Conservation (phyloP, 2,329 filamentous ascomycete species). For the Monilinia vaccinii-corymbosi region DNA sequence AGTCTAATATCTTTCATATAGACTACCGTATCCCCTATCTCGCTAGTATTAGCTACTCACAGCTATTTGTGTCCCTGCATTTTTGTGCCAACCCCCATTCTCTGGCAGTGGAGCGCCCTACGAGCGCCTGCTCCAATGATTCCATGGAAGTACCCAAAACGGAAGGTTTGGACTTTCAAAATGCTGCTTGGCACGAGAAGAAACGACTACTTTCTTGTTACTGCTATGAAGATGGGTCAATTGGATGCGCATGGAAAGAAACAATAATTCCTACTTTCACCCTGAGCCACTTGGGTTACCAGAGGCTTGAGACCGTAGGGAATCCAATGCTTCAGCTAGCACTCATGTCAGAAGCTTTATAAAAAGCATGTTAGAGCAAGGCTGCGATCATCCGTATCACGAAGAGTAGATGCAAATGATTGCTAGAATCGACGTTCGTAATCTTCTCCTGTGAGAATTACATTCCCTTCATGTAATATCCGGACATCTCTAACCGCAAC, state of each 20-base stretch:
- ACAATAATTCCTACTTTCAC: not conserved
- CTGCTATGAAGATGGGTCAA: not conserved
- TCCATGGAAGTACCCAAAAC: not conserved
- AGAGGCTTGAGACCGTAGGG: not conserved
- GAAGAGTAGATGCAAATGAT: not conserved
- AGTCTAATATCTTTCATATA: not conserved
- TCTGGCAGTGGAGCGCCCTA: not conserved
- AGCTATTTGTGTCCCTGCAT: not conserved
- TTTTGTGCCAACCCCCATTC: not conserved
- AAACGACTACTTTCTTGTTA: not conserved
- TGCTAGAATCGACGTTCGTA: not conserved
- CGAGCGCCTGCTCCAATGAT: not conserved
- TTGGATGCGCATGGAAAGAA: too few species aligned
- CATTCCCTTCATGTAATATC: constrained; percentile 44
- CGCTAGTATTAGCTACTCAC: not conserved
- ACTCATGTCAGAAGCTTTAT: not conserved
- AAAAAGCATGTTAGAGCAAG: not conserved
- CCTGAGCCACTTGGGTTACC: not conserved
- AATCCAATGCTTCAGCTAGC: not conserved
- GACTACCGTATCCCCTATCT: not conserved
- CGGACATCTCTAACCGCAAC: constrained; percentile 60
- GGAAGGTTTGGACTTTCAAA: too few species aligned
- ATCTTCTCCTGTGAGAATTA: not conserved
- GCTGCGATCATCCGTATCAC: not conserved
- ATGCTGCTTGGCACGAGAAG: not conserved